Evolutionary conservation across 805 yeast genomes (phyloP), one percentile per base, ranked within the genome.

Genomic region (Yarrowia bubula): DNA sequence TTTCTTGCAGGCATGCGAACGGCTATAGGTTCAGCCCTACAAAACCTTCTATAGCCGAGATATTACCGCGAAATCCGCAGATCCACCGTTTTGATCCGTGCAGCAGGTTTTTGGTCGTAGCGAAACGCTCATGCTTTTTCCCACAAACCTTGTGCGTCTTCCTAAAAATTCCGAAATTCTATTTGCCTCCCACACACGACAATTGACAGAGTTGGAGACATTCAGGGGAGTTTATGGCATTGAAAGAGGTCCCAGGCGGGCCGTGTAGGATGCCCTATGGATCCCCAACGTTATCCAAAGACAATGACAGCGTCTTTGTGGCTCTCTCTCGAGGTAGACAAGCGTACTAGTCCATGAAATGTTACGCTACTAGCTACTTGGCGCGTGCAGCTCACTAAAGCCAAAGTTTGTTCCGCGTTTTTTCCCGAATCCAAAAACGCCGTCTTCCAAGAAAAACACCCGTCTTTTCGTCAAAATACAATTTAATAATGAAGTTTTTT

Each of bases 121-220:
- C 58, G 58, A 51, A 51, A 37, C 58, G 58, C 28, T 51, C 35
- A 37, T 51, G 58, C 58, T 51, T 37, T 22, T 33, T 11, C 1
- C 7, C 31, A 8, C 13, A 17, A 37, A 31, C 41, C n/a, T 18
- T 15, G 13, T 15, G 17, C 10, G 22, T 32, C 43, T 37, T 51
- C 58, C 58, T 51, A 7, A 51, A 51, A 51, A 51, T 51, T 38
- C 58, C 58, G 58, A 51, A 28, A 51, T n/a, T 18, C 15, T 18
- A 38, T 37, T 11, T 9, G 14, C 39, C 42, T 6, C 37, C n/a
- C 15, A 43, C 14, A 46, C 50, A 47, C 51, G 38, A 32, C 38
- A 32, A 47, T 32, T 44, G 35, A 31, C 13, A 47, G 18, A 47
- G 39, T 32, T 32, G 53, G n/a, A 46, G 50, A 28, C 50, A 46